Conservation (phyloP, 2,329 filamentous ascomycete genomes). For the Hymenoscyphus fraxineus region DNA sequence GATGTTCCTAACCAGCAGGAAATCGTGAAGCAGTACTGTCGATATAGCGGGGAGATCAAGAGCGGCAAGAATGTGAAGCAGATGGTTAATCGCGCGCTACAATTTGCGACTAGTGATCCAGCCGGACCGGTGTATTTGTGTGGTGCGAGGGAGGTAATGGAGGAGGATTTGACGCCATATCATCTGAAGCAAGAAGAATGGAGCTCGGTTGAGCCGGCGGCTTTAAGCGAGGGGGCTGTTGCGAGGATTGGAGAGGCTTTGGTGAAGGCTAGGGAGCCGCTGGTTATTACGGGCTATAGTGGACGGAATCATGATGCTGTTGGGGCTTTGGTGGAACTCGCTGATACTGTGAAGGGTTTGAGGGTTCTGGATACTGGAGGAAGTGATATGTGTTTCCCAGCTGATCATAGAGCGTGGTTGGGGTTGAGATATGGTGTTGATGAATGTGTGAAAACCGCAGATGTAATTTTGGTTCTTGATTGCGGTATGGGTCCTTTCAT, state of each 20-base stretch:
- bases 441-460: slow-evolving; percentile 68
- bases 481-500: slow-evolving; percentile 43
- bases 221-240: slow-evolving; percentile 51
- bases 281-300: slow-evolving; percentile 67
- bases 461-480: slow-evolving; percentile 80
- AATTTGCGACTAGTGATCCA: slow-evolving; percentile 66
- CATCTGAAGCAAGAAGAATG: slow-evolving; percentile 55
- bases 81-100: slow-evolving; percentile 67
- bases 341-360: slow-evolving; percentile 63
- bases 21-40: slow-evolving; percentile 69
- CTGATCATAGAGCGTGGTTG: slow-evolving; percentile 62
- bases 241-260: slow-evolving; percentile 56
- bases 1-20: slow-evolving; percentile 72
- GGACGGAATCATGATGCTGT: slow-evolving; percentile 66
- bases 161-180: slow-evolving; percentile 63
- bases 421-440: slow-evolving; percentile 73
- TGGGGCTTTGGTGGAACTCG: slow-evolving; percentile 60
- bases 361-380: slow-evolving; percentile 73
- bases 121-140: slow-evolving; percentile 66
- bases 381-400: slow-evolving; percentile 78
- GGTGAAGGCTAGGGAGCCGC: slow-evolving; percentile 59
- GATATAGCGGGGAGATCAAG: slow-evolving; percentile 68
- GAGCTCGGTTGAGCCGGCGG: slow-evolving; percentile 56
- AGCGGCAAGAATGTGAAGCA: slow-evolving; percentile 72
- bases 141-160: slow-evolving; percentile 66